These are phyloP conservation scores for Pichia kudriavzevii DNA, from an alignment of 1,139 yeast species.

Conservation along the genomic window DNA sequence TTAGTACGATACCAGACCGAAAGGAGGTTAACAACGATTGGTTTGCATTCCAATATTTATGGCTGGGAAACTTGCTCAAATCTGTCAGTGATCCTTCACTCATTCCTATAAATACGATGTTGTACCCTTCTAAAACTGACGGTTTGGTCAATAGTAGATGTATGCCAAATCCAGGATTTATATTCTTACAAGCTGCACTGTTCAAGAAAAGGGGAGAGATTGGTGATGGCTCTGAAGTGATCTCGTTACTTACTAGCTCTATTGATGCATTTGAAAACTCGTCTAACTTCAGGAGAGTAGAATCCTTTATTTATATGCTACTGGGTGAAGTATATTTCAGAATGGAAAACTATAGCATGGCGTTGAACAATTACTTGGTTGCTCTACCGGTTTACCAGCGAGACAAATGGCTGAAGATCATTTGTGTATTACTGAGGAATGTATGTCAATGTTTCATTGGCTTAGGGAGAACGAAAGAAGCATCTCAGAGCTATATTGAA, in stretches of 20 bases:
- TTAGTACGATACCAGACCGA: conserved; percentile 18
- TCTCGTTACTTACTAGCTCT: conserved; percentile 32
- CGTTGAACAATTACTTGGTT: conserved; percentile 35
- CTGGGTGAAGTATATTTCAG: conserved; percentile 41
- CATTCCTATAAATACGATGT: neutral
- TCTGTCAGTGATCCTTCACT: conserved; percentile 31
- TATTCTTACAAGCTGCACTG: conserved; percentile 35
- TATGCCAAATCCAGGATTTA: conserved; percentile 41
- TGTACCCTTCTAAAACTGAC: conserved; percentile 18
- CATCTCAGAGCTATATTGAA: conserved; percentile 14
- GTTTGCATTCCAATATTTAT: conserved; percentile 39
- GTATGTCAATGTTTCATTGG: conserved; percentile 30
- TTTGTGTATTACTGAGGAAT: conserved; percentile 25
- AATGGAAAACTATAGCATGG: conserved; percentile 31
- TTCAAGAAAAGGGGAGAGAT: conserved; percentile 19
- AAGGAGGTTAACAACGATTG: conserved; percentile 26
- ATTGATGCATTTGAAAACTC: conserved; percentile 30
- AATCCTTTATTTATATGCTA: conserved; percentile 39
- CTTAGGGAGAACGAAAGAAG: conserved; percentile 26
- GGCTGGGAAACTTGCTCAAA: conserved; percentile 52
- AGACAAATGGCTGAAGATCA: conserved; percentile 29
- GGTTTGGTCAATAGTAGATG: conserved; percentile 16
- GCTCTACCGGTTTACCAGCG: conserved; percentile 28
- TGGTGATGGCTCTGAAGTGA: conserved; percentile 16
- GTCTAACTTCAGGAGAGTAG: conserved; percentile 29